Conservation (phyloP, 768 basidiomycete species). For the Boletellus ananiceps region DNA sequence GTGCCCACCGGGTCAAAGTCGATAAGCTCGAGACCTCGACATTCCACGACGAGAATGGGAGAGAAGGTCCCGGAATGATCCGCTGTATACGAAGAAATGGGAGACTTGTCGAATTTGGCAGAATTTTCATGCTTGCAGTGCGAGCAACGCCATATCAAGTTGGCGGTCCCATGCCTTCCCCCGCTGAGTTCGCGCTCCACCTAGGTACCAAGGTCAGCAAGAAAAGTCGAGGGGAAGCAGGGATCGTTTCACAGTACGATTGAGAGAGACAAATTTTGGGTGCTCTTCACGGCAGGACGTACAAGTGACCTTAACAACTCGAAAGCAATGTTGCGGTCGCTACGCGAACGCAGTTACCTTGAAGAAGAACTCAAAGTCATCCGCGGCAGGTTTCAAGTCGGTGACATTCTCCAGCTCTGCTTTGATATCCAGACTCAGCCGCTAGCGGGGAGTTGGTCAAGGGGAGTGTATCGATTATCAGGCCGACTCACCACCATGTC, state of each 20-base stretch:
- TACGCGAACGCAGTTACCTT: slow-evolving; percentile 38
- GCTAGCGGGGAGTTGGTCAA: slow-evolving; percentile 34
- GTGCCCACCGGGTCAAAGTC: slow-evolving; percentile 69
- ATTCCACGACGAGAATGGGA: slow-evolving; percentile 71
- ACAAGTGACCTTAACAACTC: slow-evolving; percentile 58
- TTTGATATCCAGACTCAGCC: slow-evolving; percentile 62
- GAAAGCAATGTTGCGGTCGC: not conserved
- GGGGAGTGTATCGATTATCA: not conserved
- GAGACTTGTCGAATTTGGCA: slow-evolving; percentile 65
- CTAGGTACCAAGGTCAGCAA: slow-evolving; percentile 34
- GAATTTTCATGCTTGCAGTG: slow-evolving; percentile 77
- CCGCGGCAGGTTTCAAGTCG: slow-evolving; percentile 55
- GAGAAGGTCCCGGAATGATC: slow-evolving; percentile 59
- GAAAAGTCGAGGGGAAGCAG: not conserved
- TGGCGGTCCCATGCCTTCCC: slow-evolving; percentile 62
- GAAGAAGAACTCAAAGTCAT: slow-evolving; percentile 80
- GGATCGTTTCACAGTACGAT: slow-evolving; percentile 49
- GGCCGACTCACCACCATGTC: slow-evolving; percentile 49
- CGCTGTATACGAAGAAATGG: slow-evolving; percentile 51
- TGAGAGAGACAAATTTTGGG: slow-evolving; percentile 66
- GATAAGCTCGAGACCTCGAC: slow-evolving; percentile 80
- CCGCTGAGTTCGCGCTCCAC: slow-evolving; percentile 62
- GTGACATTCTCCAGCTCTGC: slow-evolving; percentile 81
- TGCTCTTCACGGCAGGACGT: slow-evolving; percentile 76
- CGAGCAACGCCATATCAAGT: slow-evolving; percentile 81